Percentiles rank a stretch among this genome's conserved stretches.
Evolutionary conservation across 139 green algal genomes (phyloP).

Genomic region (Haematococcus lacustris): DNA sequence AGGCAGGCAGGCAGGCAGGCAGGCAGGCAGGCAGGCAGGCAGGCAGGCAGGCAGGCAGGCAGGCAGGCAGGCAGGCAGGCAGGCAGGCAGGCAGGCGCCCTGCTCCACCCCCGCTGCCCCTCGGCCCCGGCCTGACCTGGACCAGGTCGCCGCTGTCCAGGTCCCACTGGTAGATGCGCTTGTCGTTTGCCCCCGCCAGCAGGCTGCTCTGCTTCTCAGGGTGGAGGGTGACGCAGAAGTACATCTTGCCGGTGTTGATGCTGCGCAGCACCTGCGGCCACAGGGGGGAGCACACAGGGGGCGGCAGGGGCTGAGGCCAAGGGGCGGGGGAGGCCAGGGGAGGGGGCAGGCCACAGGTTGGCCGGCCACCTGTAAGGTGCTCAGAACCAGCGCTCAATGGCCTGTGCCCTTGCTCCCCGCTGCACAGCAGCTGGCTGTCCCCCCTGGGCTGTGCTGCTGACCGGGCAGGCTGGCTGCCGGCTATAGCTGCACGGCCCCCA

Average conservation of each 20-base stretch:
- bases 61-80: neutral
- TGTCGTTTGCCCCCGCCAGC: slow-evolving; percentile 84
- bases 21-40: neutral
- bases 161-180: slow-evolving; percentile 94
- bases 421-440: neutral
- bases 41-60: neutral
- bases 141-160: slow-evolving; percentile 76
- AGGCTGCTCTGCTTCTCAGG: slow-evolving; percentile 90
- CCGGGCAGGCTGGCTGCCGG: neutral
- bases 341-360: neutral
- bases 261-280: slow-evolving; percentile 35
- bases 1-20: neutral
- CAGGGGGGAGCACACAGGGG: neutral
- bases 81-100: neutral
- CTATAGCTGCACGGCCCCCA: no score
- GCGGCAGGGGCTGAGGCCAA: neutral
- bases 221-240: slow-evolving; percentile 85
- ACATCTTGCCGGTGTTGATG: slow-evolving; percentile 68
- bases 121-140: slow-evolving; percentile 36
- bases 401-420: neutral
- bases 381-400: neutral
- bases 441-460: neutral
- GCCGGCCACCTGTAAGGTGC: neutral
- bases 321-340: no score
- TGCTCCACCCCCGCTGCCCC: neutral